Base-by-base conservation (phyloP, 495 filamentous ascomycete species). In the Penicillium crystallinum region DNA sequence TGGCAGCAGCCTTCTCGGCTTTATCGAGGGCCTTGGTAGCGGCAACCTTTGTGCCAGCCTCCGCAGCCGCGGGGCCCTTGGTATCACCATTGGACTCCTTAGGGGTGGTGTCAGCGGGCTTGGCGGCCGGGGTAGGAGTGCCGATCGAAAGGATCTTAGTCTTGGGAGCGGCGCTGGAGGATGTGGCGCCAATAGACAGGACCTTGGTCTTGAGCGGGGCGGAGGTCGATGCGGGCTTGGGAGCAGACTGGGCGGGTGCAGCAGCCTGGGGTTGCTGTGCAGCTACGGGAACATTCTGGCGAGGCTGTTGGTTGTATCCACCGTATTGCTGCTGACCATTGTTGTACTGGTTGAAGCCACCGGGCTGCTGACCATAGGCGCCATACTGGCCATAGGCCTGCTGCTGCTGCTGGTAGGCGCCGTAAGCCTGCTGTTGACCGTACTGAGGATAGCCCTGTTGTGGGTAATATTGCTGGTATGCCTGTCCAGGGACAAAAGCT, bases 11-110 rank as follows among this genome's bases (percentile, higher is more conserved):
- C 58, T 74, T 87, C 29, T 85, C 78, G 0, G 84, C 80, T 71
- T 90, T 90, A 29, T 92, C 84, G 30, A 95, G 87, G 1, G 88
- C 83, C 74, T 93, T 95, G 45, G 78, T 71, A 19, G 91, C 90
- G 9, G 88, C 79, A 14, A 87, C 83, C 68, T 95, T 95, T 19
- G 79, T 70, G 62, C 78, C 81, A 22, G 72, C 75, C 39, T 77
- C 70, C 5, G 70, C 73, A 22, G 76, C 71, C 2, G 81, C 76
- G 35, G 70, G 18, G 8, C 72, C 74, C 67, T 71, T 74, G 33
- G 81, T 83, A 12, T 81, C 80, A 40, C 59, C 59, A 46, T 53
- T 83, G 80, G 25, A 79, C 70, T 41, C 33, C 33, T 23, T 48
- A 12, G 44, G 70, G 4, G 72, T 71, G 31, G 81, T 61, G 22